Conservation (phyloP, 371 early-diverging fungal genomes). For the Catenaria anguillulae region DNA sequence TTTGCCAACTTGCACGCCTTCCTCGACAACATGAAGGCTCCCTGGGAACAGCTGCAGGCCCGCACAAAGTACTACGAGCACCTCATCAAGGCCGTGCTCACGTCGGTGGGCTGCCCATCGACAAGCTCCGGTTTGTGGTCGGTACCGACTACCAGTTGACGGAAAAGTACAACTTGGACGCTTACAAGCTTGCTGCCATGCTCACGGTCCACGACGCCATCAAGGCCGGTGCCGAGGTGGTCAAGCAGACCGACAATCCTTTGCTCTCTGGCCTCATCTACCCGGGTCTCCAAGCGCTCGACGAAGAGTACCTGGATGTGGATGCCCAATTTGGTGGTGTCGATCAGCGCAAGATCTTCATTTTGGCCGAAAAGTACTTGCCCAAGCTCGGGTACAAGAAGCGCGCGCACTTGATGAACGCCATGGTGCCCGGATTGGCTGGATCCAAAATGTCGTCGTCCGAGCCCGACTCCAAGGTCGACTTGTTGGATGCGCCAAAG, state of each 20-base stretch:
- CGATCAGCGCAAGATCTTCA: conserved; percentile 99
- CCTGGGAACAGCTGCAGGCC: conserved; percentile 75
- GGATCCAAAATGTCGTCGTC: conserved; percentile 98
- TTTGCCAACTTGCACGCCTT: conserved; percentile 98
- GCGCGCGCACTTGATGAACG: conserved; percentile 98
- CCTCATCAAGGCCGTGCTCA: conserved; percentile 81
- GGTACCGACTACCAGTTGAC: conserved; percentile 86
- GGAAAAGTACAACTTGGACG: conserved; percentile 84
- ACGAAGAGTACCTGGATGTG: conserved; percentile 95
- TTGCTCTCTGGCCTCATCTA: conserved; percentile 90
- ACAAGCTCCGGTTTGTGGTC: conserved; percentile 82
- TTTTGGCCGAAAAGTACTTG: conserved; percentile 92
- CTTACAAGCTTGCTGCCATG: conserved; percentile 74
- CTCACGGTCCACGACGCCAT: conserved; percentile 94
- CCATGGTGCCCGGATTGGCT: conserved; percentile 97
- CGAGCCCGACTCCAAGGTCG: conserved; percentile 96
- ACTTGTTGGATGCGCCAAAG: conserved; percentile 80
- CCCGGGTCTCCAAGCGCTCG: conserved; percentile 98
- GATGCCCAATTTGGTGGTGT: conserved; percentile 99
- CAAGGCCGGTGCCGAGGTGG: conserved; percentile 99
- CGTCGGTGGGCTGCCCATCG: conserved; percentile 75
- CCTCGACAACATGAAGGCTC: conserved; percentile 98
- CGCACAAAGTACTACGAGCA: conserved; percentile 93
- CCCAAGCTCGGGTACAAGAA: conserved; percentile 95
- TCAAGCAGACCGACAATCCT: conserved; percentile 97